Percentiles rank a stretch among this genome's conserved stretches.
Conservation (phyloP, 306 rosid genomes). For the Urtica urens region DNA sequence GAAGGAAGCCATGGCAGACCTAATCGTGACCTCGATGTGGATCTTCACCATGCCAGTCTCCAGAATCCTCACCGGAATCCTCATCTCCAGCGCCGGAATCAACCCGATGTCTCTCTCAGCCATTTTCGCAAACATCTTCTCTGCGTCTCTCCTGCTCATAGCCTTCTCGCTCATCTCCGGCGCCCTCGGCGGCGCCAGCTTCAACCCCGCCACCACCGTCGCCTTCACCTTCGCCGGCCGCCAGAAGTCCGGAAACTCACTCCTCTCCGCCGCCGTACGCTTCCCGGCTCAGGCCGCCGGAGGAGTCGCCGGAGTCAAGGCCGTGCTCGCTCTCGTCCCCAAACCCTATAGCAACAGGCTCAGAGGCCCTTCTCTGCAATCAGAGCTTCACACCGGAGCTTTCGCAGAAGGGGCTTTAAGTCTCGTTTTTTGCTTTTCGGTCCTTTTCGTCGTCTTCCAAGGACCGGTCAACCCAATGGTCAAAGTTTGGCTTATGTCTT, state of each 20-base stretch:
- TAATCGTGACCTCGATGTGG: constrained; percentile 38
- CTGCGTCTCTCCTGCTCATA: constrained; percentile 15
- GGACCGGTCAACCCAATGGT: constrained; percentile 41
- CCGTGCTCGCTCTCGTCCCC: constrained; percentile 27
- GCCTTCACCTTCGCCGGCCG: constrained; percentile 29
- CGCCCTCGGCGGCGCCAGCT: constrained; percentile 40
- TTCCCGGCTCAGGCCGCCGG: constrained; percentile 47
- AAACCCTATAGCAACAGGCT: constrained; percentile 22
- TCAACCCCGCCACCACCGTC: constrained; percentile 33
- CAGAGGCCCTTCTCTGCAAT: constrained; percentile 50
- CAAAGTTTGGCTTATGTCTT: constrained; percentile 37
- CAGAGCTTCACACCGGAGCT: constrained; percentile 45
- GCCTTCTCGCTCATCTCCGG: constrained; percentile 19
- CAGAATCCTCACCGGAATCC: constrained; percentile 20
- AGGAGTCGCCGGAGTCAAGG: constrained; percentile 29
- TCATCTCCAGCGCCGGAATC: constrained; percentile 22
- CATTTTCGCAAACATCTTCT: constrained; percentile 30
- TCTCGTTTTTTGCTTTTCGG: constrained; percentile 25
- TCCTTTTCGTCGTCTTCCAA: constrained; percentile 27
- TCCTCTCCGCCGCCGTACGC: constrained; percentile 28
- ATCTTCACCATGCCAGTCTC: constrained; percentile 28
- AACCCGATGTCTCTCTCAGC: constrained; percentile 20
- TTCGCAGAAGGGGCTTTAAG: constrained; percentile 38
- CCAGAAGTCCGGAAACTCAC: constrained; percentile 14
- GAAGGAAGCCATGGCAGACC: too few species aligned